A percentile compares a stretch with the other conserved stretches of the same genome.
Conservation (phyloP, 495 filamentous ascomycete genomes). For the Neurospora sublineolata region DNA sequence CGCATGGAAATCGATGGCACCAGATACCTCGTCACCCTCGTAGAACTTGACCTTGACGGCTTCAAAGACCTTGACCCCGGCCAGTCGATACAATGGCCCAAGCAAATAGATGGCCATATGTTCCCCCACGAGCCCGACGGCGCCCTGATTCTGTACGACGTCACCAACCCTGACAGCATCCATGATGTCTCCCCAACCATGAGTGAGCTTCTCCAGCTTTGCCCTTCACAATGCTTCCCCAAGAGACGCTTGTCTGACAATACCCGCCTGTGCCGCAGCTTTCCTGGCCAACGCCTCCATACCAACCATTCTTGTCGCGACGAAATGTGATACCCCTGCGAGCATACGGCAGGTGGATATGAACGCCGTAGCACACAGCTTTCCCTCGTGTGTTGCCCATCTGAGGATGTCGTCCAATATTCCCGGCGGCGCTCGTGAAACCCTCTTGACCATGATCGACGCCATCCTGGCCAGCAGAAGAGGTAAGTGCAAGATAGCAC, state of each 20-base stretch:
- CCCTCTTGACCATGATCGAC: constrained; percentile 63
- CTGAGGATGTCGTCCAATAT: constrained; percentile 60
- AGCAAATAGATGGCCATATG: constrained; percentile 51
- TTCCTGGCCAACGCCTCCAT: constrained; percentile 53
- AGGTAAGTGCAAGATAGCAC: constrained; percentile 42
- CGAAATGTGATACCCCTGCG: constrained; percentile 68
- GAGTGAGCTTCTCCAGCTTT: constrained; percentile 43
- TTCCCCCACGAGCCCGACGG: constrained; percentile 64
- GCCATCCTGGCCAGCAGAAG: constrained; percentile 51
- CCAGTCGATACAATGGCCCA: constrained; percentile 68
- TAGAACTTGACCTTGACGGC: constrained; percentile 62
- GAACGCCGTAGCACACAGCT: constrained; percentile 46
- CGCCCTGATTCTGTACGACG: constrained; percentile 75
- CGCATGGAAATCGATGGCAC: constrained; percentile 70
- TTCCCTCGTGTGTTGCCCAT: constrained; percentile 51
- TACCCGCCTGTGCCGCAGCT: constrained; percentile 38
- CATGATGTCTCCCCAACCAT: constrained; percentile 55
- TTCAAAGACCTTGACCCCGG: constrained; percentile 52
- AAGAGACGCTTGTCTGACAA: not conserved
- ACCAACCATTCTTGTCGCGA: constrained; percentile 68
- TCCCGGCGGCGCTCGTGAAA: constrained; percentile 65
- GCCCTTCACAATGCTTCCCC: not conserved
- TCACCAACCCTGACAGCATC: constrained; percentile 61
- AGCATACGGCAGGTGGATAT: constrained; percentile 48
- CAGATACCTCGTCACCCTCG: constrained; percentile 64